Evolutionary conservation across 352 stramenopile genomes (phyloP), one percentile per base, ranked within the genome.

Genomic region (Aphanomyces cochlioides): DNA sequence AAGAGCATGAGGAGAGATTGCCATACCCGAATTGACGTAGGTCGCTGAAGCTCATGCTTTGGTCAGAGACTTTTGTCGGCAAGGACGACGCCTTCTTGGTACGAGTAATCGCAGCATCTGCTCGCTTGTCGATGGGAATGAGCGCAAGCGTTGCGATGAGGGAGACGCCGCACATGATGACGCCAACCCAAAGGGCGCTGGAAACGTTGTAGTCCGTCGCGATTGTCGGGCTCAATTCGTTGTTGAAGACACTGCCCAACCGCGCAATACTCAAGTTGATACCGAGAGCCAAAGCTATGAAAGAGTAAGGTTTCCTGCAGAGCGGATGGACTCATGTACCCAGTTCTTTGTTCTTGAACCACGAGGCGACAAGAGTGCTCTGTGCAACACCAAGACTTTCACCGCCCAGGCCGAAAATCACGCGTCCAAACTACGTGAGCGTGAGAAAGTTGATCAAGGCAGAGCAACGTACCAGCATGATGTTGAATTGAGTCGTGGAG

Each of bases 331-430:
- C 21, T 56, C 57, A 17, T 28, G 37, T n/a, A 88, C 81, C 80
- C 0, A 98, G 73, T 54, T 98, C 92, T 70, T 83, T 96, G 66
- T 94, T 95, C 66, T 92, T 89, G 75, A 98, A 98, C 94, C 94
- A 98, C 7, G 89, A 87, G 2, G 90, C 89, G 2, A 98, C 78
- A 5, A 98, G 81, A 5, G 92, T 96, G 17, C 84, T 91, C 66
- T 96, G 87, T 7, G 89, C 91, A 7, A 98, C 94, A 54, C 81
- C 90, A 6, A 98, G 76, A 43, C 82, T 97, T 71, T 98, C 94
- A 37, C 90, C 93, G 56, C 93, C 94, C 54, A 98, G 87, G 19
- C 94, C 94, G 77, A 96, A 98, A 19, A 98, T 57, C 53, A 96
- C 81, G 41, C 94, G 79, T 10, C 94, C 94, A 17, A 92, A 64